Evolutionary conservation across 805 yeast species (phyloP).

Genomic region (Lipomyces oligophaga): DNA sequence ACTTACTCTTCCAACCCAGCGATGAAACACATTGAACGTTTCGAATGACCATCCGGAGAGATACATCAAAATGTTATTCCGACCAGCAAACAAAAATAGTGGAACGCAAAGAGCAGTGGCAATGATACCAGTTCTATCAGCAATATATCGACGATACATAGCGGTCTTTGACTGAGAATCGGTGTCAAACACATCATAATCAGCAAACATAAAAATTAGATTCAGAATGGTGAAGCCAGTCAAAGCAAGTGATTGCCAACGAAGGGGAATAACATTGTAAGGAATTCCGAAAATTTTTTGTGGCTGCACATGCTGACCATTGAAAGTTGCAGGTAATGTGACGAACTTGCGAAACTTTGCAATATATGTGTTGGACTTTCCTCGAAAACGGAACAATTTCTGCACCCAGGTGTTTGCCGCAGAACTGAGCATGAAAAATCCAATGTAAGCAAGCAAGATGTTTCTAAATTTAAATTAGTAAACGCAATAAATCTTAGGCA

Average conservation of each 20-base stretch:
- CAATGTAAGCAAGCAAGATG: neutral
- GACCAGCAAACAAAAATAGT: conserved; percentile 60
- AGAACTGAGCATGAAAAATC: neutral
- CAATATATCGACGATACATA: neutral
- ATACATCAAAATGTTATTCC: conserved; percentile 64
- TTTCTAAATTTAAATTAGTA: neutral
- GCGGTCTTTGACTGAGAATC: neutral
- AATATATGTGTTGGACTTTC: neutral
- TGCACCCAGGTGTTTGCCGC: neutral
- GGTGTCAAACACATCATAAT: neutral
- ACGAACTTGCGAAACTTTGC: conserved; percentile 24
- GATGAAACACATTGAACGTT: conserved; percentile 63
- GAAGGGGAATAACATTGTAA: conserved; percentile 39
- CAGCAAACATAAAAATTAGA: neutral
- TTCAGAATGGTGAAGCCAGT: neutral
- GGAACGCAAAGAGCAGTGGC: conserved; percentile 44
- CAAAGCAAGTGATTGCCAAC: conserved; percentile 40
- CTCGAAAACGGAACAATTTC: neutral
- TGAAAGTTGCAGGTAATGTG: conserved; percentile 34
- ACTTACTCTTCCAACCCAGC: conserved; percentile 46
- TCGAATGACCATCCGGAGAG: conserved; percentile 61
- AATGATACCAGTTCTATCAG: conserved; percentile 31
- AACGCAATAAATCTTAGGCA: neutral
- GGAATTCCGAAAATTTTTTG: conserved; percentile 4
- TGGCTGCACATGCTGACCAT: conserved; percentile 30